Percentiles rank a stretch among this genome's conserved stretches.
Evolutionary conservation across 129 eudicot genomes (phyloP).

Genomic region (Smallanthus sonchifolius): DNA sequence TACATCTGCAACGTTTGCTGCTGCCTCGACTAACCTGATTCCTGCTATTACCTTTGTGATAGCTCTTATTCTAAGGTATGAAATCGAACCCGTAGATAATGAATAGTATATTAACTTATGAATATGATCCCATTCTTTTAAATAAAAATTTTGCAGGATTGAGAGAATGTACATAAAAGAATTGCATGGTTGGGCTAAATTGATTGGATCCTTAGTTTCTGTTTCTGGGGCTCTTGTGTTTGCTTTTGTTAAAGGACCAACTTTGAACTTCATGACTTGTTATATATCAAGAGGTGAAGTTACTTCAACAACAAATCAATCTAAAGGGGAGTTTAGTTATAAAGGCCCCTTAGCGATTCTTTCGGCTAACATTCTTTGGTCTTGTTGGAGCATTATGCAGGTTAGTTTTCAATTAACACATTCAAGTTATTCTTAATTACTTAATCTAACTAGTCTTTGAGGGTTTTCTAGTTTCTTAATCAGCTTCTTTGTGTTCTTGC

Average conservation of each 20-base stretch:
- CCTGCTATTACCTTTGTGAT: slow-evolving; percentile 68
- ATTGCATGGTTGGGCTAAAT: slow-evolving; percentile 40
- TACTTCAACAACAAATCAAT: slow-evolving; percentile 1
- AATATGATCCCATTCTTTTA: background rate
- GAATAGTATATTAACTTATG: background rate
- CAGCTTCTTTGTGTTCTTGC: slow-evolving; percentile 8
- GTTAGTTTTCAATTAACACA: slow-evolving; percentile 16
- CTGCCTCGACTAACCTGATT: slow-evolving; percentile 62
- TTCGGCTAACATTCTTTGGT: slow-evolving; percentile 47
- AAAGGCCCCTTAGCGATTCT: slow-evolving; percentile 58
- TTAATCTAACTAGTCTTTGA: background rate
- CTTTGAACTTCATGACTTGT: slow-evolving; percentile 35
- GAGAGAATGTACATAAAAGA: slow-evolving; percentile 42
- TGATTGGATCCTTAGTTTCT: slow-evolving; percentile 38
- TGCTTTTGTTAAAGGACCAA: slow-evolving; percentile 45
- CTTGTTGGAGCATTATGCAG: slow-evolving; percentile 68
- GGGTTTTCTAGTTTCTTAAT: background rate
- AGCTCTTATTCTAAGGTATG: slow-evolving; percentile 54
- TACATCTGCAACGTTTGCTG: slow-evolving; percentile 78
- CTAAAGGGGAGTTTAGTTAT: slow-evolving; percentile 21
- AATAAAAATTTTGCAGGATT: slow-evolving; percentile 37
- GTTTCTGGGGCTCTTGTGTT: slow-evolving; percentile 49
- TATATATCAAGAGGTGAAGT: background rate
- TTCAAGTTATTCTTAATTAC: background rate
- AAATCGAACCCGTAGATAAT: background rate